Evolutionary conservation across 2,329 filamentous ascomycete genomes (phyloP).

Genomic region (Talaromyces sp.): DNA sequence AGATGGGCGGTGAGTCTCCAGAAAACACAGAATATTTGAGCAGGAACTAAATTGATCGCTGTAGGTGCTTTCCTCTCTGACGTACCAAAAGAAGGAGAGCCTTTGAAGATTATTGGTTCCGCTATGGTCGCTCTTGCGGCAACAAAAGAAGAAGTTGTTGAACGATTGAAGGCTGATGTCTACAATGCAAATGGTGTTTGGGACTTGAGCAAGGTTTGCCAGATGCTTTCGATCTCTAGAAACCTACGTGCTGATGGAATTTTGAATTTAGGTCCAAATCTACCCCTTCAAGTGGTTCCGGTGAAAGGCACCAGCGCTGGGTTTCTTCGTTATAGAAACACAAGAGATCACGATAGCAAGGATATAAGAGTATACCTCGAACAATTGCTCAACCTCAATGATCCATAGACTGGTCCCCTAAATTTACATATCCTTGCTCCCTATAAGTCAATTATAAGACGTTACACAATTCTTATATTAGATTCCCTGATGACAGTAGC

Average conservation of each 20-base stretch:
- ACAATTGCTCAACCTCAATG: neutral
- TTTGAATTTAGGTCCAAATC: neutral
- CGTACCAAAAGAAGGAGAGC: neutral
- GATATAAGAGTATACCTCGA: neutral
- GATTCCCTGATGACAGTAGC: neutral
- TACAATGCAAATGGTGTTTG: slow-evolving; percentile 6
- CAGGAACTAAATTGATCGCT: neutral
- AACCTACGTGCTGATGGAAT: neutral
- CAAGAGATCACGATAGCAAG: neutral
- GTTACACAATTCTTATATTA: neutral
- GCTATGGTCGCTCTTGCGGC: neutral
- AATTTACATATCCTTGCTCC: neutral
- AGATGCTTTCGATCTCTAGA: neutral
- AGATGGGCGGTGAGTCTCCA: neutral
- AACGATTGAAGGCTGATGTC: neutral
- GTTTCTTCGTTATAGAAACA: neutral
- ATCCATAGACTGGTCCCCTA: neutral
- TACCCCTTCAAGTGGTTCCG: slow-evolving; percentile 2
- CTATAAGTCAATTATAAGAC: neutral
- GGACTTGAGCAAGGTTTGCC: slow-evolving; percentile 2
- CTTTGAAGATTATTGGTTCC: neutral
- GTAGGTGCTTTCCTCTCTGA: slow-evolving; percentile 2
- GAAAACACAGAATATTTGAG: neutral
- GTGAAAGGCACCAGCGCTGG: neutral
- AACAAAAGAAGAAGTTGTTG: neutral